Conservation (phyloP, 2,329 filamentous ascomycete genomes). For the Colletotrichum theobromicola region DNA sequence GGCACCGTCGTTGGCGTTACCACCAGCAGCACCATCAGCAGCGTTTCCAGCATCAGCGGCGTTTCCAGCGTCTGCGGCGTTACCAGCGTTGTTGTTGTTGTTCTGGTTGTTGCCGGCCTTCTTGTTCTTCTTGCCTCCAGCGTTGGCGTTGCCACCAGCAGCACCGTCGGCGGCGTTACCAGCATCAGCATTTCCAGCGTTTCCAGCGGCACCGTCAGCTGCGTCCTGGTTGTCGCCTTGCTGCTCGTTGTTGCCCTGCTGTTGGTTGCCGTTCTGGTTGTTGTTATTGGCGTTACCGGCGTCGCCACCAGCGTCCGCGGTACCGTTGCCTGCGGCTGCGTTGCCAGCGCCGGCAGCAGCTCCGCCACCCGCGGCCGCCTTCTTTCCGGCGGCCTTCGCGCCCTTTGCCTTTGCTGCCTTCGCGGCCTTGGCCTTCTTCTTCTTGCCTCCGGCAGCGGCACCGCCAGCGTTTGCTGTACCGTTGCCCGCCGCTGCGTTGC, state of each 20-base stretch:
- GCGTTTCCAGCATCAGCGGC: not conserved
- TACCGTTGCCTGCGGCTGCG: not conserved
- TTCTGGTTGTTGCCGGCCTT: not conserved
- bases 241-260: not conserved
- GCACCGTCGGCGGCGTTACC: not conserved
- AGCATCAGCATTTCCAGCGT: not conserved
- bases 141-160: not conserved
- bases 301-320: not conserved
- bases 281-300: not conserved
- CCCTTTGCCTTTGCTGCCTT: not conserved
- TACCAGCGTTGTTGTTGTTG: not conserved
- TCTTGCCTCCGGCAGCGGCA: not conserved
- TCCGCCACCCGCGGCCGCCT: not conserved
- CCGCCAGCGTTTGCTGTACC: not conserved
- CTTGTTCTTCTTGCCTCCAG: not conserved
- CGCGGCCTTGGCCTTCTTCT: not conserved
- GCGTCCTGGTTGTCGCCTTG: not conserved
- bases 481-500: not conserved
- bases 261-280: not conserved
- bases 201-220: not conserved
- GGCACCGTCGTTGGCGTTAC: not conserved
- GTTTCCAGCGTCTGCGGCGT: not conserved
- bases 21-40: not conserved
- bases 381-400: not conserved
- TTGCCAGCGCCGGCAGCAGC: not conserved